A percentile compares a stretch with the other conserved stretches of the same genome.
Conservation (phyloP, 192 early-diverging fungal species). For the Coemansia asiatica region DNA sequence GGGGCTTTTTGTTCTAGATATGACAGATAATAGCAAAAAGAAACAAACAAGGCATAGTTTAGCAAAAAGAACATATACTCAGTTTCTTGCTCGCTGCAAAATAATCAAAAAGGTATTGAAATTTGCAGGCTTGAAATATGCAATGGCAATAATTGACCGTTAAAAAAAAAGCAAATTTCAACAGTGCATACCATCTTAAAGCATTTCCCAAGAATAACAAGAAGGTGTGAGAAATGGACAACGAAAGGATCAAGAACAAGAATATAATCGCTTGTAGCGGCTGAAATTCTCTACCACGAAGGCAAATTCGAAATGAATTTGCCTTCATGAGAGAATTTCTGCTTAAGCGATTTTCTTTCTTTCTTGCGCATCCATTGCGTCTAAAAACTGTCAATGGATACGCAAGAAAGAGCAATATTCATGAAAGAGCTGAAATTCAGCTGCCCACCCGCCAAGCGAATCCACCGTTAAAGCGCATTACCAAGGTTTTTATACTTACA, state of each 20-base stretch:
- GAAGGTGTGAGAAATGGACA: conserved; percentile 1
- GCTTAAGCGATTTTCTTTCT: no score
- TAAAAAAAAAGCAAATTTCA: neutral
- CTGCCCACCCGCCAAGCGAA: no score
- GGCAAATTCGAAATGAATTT: no score
- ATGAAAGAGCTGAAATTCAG: no score
- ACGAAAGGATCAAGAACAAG: no score
- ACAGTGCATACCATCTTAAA: neutral
- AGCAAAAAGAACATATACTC: conserved; percentile 5
- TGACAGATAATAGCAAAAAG: neutral
- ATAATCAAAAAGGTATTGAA: neutral
- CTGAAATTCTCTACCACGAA: no score
- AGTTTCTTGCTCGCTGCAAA: conserved; percentile 14
- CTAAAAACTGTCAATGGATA: neutral
- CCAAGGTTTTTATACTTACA: conserved; percentile 6
- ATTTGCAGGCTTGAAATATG: neutral
- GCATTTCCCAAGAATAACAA: conserved; percentile 1
- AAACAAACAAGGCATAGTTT: neutral
- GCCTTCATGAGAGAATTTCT: no score
- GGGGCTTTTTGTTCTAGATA: conserved; percentile 2
- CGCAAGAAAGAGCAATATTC: no score
- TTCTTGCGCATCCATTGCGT: no score
- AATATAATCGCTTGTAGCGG: no score
- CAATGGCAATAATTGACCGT: neutral
- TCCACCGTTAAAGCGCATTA: no score